Evolutionary conservation across 169 alveolate species (phyloP).

Genomic region (Eimeria sp.): DNA sequence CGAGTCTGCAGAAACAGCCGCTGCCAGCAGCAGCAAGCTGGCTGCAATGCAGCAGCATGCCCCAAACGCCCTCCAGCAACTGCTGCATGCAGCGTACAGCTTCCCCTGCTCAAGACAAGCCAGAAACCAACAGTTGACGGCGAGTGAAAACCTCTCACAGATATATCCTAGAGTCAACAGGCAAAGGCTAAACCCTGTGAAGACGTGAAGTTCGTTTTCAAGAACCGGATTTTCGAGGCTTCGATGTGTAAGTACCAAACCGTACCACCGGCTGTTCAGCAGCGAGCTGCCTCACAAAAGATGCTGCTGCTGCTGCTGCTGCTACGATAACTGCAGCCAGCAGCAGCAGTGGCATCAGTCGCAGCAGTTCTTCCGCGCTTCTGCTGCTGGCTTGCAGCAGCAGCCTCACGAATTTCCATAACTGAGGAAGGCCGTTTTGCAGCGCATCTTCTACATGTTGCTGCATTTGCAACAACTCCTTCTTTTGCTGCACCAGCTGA

Average conservation of each 20-base stretch:
- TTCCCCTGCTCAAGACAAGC: slow-evolving; percentile 54
- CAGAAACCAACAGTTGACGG: neutral
- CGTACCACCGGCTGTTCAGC: slow-evolving; percentile 38
- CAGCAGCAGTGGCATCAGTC: slow-evolving; percentile 53
- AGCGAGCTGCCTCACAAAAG: neutral
- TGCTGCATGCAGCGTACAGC: slow-evolving; percentile 57
- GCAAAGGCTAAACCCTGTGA: neutral
- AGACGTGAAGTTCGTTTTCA: neutral
- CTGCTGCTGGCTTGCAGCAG: slow-evolving; percentile 56
- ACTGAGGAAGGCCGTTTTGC: slow-evolving; percentile 24
- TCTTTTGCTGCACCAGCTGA: slow-evolving; percentile 7
- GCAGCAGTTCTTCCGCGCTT: slow-evolving; percentile 54
- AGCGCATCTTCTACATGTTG: slow-evolving; percentile 1
- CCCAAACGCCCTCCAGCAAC: slow-evolving; percentile 49
- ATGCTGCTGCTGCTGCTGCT: slow-evolving; percentile 53
- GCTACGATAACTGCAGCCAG: slow-evolving; percentile 24
- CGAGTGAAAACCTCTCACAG: neutral
- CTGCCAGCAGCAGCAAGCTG: slow-evolving; percentile 54
- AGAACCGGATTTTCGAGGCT: neutral
- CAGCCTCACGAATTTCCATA: slow-evolving; percentile 32
- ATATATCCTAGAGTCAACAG: neutral
- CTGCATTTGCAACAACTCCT: slow-evolving; percentile 25
- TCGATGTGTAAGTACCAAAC: neutral
- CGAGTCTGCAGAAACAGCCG: slow-evolving; percentile 65
- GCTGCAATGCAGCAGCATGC: slow-evolving; percentile 42